Conservation (phyloP, 2,329 filamentous ascomycete genomes). For the Penicillium sp. region DNA sequence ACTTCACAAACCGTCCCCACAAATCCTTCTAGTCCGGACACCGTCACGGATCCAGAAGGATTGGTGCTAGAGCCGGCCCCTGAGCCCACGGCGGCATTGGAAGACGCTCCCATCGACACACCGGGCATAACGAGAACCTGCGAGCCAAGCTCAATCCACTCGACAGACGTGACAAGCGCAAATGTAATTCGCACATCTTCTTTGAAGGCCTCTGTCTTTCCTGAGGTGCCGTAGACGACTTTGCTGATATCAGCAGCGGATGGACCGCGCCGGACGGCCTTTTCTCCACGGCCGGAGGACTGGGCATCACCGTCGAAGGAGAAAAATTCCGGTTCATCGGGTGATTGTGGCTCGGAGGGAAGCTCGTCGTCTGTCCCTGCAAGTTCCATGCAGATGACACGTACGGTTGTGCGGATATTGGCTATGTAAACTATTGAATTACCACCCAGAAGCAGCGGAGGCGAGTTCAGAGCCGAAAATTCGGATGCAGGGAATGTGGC, state of each 20-base stretch:
- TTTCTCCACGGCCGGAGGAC: constrained; percentile 5
- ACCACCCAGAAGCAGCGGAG: constrained; percentile 57
- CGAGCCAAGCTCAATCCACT: constrained; percentile 59
- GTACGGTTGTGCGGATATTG: constrained; percentile 79
- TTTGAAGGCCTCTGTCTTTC: constrained; percentile 12
- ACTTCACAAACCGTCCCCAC: constrained; percentile 51
- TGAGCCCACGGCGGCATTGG: constrained; percentile 49
- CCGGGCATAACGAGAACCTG: constrained; percentile 61
- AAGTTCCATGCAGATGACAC: constrained; percentile 60
- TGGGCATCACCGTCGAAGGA: constrained; percentile 41
- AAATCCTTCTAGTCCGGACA: constrained; percentile 60
- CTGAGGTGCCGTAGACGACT: constrained; percentile 20
- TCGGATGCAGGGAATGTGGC: constrained; percentile 68
- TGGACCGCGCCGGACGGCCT: constrained; percentile 4
- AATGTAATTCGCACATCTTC: constrained; percentile 52
- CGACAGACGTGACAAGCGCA: constrained; percentile 56
- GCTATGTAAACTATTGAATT: constrained; percentile 76
- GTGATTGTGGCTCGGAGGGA: constrained; percentile 24
- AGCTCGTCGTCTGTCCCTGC: constrained; percentile 29
- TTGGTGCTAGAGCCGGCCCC: constrained; percentile 40
- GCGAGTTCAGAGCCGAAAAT: constrained; percentile 40
- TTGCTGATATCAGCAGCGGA: constrained; percentile 28
- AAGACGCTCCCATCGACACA: constrained; percentile 49
- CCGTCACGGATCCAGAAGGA: constrained; percentile 38
- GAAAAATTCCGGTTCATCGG: constrained; percentile 44